Percentiles rank a stretch among this genome's conserved stretches.
Evolutionary conservation across 441 rosid genomes (phyloP).

Genomic region (Eutrema salsugineum): DNA sequence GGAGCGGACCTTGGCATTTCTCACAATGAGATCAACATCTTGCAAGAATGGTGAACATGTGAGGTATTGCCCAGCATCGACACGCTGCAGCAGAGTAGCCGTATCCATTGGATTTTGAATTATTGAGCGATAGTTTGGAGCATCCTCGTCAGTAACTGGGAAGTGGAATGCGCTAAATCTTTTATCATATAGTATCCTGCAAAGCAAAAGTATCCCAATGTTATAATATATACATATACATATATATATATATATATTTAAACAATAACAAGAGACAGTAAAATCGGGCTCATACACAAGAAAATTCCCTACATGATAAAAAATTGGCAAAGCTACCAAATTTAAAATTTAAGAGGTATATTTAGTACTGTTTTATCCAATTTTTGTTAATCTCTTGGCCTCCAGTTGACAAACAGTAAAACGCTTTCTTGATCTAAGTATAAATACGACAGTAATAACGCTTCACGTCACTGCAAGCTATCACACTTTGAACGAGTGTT

Average conservation of each 20-base stretch:
- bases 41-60: slow-evolving; percentile 82
- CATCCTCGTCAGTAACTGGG: slow-evolving; percentile 97
- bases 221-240: background rate
- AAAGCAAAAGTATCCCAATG: slow-evolving; percentile 7
- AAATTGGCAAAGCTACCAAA: background rate
- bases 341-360: background rate
- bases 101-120: slow-evolving; percentile 97
- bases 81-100: slow-evolving; percentile 89
- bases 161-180: slow-evolving; percentile 91
- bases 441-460: background rate
- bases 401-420: background rate
- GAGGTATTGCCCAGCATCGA: slow-evolving; percentile 84
- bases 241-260: background rate
- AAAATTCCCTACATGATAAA: background rate
- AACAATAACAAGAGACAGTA: background rate
- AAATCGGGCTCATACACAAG: background rate
- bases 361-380: background rate
- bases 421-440: background rate
- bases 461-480: background rate
- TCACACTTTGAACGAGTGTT: background rate
- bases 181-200: slow-evolving; percentile 90
- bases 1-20: slow-evolving; percentile 78
- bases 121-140: slow-evolving; percentile 86
- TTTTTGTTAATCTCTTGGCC: background rate
- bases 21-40: slow-evolving; percentile 85